phyloP scores from a whole-genome alignment of 306 rosid species.

The Aeschynomene evenia region DNA sequence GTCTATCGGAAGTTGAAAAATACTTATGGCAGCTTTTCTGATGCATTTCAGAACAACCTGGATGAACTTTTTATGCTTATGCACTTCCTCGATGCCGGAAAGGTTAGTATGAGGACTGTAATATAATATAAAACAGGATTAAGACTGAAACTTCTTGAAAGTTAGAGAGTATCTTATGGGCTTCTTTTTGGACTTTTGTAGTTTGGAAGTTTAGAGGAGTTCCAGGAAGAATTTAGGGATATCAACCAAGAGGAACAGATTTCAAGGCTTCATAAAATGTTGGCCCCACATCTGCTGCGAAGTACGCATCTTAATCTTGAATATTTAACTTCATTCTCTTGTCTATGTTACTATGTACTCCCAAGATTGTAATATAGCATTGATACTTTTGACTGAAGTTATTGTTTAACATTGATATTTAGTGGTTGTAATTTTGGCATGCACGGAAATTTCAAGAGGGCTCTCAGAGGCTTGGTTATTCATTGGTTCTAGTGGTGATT shows the following conservation, averaged over 20 bases:
- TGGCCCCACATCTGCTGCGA: constrained; percentile 97
- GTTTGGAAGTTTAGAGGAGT: constrained; percentile 97
- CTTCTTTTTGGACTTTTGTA: constrained; percentile 38
- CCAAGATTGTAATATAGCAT: neutral
- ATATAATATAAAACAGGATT: constrained; percentile 18
- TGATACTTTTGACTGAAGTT: constrained; percentile 10
- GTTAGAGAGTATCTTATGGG: constrained; percentile 23
- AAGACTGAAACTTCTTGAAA: constrained; percentile 30
- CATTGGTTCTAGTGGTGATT: constrained; percentile 4
- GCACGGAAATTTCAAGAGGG: constrained; percentile 4
- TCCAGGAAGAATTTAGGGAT: constrained; percentile 96
- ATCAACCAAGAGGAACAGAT: constrained; percentile 98
- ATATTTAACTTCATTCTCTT: constrained; percentile 18
- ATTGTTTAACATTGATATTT: neutral
- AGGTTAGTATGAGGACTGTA: constrained; percentile 62
- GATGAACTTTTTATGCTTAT: constrained; percentile 98
- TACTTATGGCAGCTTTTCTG: constrained; percentile 34
- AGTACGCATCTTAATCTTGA: constrained; percentile 57
- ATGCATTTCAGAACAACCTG: constrained; percentile 81
- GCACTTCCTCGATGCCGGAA: constrained; percentile 99
- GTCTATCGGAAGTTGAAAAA: constrained; percentile 34
- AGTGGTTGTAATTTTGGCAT: constrained; percentile 13
- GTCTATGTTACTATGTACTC: neutral
- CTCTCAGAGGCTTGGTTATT: constrained; percentile 13
- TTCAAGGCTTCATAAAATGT: constrained; percentile 92